Evolutionary conservation across 495 filamentous ascomycete genomes (phyloP).

Genomic region (Trypethelium eluteriae): DNA sequence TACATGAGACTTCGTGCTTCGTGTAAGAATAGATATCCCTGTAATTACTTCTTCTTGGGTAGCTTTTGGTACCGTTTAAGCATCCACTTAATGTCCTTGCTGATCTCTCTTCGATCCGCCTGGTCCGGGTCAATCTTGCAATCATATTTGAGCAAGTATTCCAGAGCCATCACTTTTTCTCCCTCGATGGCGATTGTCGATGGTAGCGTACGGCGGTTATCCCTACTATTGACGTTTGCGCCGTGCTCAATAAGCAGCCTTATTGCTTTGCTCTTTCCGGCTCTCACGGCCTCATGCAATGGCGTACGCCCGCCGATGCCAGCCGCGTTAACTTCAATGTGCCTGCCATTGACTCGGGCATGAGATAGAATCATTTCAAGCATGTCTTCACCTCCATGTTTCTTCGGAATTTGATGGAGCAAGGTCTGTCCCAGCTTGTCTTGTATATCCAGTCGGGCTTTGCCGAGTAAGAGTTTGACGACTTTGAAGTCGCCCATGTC

Average conservation of each 20-base stretch:
- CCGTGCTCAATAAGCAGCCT: slow-evolving; percentile 8
- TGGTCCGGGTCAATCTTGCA: slow-evolving; percentile 1
- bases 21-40: not conserved
- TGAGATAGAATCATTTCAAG: slow-evolving; percentile 11
- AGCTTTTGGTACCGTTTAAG: slow-evolving; percentile 13
- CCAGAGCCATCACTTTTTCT: slow-evolving; percentile 6
- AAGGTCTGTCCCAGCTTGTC: slow-evolving; percentile 10
- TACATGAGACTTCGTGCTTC: not conserved
- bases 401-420: slow-evolving; percentile 3
- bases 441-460: slow-evolving; percentile 3
- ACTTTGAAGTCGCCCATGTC: slow-evolving; percentile 1
- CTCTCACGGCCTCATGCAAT: slow-evolving; percentile 1
- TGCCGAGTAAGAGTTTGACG: not conserved
- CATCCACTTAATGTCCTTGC: slow-evolving; percentile 13
- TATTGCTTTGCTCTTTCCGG: slow-evolving; percentile 10
- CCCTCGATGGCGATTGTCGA: slow-evolving; percentile 2
- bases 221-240: slow-evolving; percentile 5
- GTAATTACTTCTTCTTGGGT: not conserved
- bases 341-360: not conserved
- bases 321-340: not conserved
- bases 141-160: slow-evolving; percentile 7
- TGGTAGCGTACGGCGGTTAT: not conserved
- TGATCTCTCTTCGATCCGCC: not conserved
- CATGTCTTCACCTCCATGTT: slow-evolving; percentile 7
- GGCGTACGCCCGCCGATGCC: not conserved